phyloP scores from a whole-genome alignment of 2,329 filamentous ascomycete species.

The Anthostomella pinea region DNA sequence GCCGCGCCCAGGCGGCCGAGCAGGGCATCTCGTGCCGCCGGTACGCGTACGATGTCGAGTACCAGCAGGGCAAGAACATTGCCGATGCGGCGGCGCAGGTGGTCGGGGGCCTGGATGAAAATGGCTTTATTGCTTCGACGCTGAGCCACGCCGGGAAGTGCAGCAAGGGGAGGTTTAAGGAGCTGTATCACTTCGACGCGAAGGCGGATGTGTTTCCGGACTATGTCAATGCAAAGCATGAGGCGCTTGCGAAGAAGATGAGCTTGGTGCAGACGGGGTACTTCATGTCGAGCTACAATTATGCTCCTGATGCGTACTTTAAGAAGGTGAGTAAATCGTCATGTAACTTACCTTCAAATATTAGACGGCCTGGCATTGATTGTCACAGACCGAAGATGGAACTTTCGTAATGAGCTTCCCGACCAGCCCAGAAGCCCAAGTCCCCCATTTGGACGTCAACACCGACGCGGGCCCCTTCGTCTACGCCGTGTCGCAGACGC shows the following conservation, averaged over 20 bases:
- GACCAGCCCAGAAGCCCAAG: not conserved
- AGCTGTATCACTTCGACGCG: conserved; percentile 51
- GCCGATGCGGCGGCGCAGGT: conserved; percentile 48
- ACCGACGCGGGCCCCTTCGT: conserved; percentile 9
- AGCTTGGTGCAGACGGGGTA: conserved; percentile 9
- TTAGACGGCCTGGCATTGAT: too few species aligned
- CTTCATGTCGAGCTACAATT: conserved; percentile 7
- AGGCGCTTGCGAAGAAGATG: conserved; percentile 8
- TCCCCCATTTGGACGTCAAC: conserved; percentile 9
- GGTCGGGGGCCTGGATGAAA: conserved; percentile 36
- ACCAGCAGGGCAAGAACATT: conserved; percentile 52
- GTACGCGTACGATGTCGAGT: conserved; percentile 48
- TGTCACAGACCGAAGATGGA: too few species aligned
- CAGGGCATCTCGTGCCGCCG: conserved; percentile 40
- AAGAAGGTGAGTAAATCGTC: too few species aligned
- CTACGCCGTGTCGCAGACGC: conserved; percentile 9
- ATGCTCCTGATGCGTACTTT: conserved; percentile 8
- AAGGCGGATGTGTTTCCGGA: conserved; percentile 42
- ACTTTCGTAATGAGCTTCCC: conserved; percentile 7
- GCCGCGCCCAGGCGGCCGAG: conserved; percentile 36
- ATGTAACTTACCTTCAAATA: too few species aligned
- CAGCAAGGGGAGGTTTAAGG: conserved; percentile 43
- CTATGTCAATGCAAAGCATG: conserved; percentile 7
- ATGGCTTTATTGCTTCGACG: conserved; percentile 48
- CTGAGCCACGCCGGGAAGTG: conserved; percentile 46